Evolutionary conservation across 164 flowering plant species (phyloP), one percentile per base, ranked within the genome.

Genomic region (Vitis labrusca): DNA sequence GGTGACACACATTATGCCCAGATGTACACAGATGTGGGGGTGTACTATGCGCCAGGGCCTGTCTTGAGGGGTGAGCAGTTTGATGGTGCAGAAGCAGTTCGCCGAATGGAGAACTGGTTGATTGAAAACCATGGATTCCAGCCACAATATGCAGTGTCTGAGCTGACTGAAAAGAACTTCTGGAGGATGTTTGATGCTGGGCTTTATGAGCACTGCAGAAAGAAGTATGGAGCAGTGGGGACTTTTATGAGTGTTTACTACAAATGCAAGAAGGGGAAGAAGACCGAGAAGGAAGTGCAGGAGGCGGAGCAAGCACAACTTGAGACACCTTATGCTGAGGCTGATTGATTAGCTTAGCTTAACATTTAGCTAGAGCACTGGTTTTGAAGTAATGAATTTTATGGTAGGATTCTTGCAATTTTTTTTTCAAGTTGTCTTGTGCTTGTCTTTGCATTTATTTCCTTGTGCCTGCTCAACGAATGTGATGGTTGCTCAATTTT

Each of bases 141-240:
- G 84, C 97, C 99, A 15, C 99, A 93, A 74, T 96, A 96, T 70
- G 93, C 97, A 3, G 98, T 96, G 61, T 91, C 97, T 17, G 99
- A 96, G 83, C 83, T 96, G 67, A 73, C 7, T 60, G 99, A 96
- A 81, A 93, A 85, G 86, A 82, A 76, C 63, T 96, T 96, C 84
- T 96, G 98, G 99, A 89, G 89, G 68, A 96, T 96, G 99, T 96
- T 93, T 71, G 99, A 96, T 82, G 93, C 90, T 29, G 83, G 79
- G 1, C 91, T 89, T 5, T 93, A 96, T 32, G 99, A 96, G 85
- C 75, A 87, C 2, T 78, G 84, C 84, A 75, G 99, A 77, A 87
- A 63, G 79, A 96, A 89, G 84, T 93, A 93, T 70, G 84, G 87
- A 71, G 99, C 99, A 23, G 86, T 96, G 1, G 99, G 99, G 1